A percentile compares a stretch with the other conserved stretches of the same genome.
These are phyloP conservation scores for Pistacia vera DNA, from an alignment of 345 rosid genomes.

Conservation along the genomic window DNA sequence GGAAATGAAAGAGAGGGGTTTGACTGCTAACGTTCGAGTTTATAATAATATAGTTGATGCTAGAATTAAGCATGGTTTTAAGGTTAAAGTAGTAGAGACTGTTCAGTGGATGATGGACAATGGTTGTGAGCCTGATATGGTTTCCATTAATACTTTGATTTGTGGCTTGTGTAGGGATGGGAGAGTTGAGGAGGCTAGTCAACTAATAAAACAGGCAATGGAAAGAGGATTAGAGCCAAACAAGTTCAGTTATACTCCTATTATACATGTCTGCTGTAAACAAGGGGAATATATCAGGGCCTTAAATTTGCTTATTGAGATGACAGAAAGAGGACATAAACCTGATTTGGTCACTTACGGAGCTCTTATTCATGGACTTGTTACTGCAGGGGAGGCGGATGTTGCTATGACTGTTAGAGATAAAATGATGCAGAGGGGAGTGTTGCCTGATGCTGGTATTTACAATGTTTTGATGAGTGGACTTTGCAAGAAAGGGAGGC, in stretches of 20 bases:
- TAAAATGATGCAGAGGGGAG: constrained; percentile 64
- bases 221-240: constrained; percentile 52
- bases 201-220: constrained; percentile 59
- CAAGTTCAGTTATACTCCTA: constrained; percentile 59
- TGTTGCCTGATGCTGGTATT: constrained; percentile 73
- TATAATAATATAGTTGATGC: constrained; percentile 63
- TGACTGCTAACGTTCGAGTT: constrained; percentile 43
- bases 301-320: constrained; percentile 58
- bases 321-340: constrained; percentile 67
- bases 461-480: constrained; percentile 88
- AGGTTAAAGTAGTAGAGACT: constrained; percentile 39
- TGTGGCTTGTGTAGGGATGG: constrained; percentile 57
- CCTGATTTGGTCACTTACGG: constrained; percentile 81
- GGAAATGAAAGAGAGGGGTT: constrained; percentile 72
- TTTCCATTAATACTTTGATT: constrained; percentile 65
- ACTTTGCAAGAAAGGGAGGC: constrained; percentile 71
- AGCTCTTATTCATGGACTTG: constrained; percentile 74
- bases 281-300: constrained; percentile 51
- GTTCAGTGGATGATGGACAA: constrained; percentile 51
- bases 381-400: constrained; percentile 63
- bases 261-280: constrained; percentile 56
- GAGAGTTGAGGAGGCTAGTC: constrained; percentile 51
- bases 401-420: constrained; percentile 54
- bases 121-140: constrained; percentile 69
- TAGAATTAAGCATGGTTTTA: constrained; percentile 49